Conservation (phyloP, 1,284 basidiomycete species). For the Coniferiporia sulphurascens region DNA sequence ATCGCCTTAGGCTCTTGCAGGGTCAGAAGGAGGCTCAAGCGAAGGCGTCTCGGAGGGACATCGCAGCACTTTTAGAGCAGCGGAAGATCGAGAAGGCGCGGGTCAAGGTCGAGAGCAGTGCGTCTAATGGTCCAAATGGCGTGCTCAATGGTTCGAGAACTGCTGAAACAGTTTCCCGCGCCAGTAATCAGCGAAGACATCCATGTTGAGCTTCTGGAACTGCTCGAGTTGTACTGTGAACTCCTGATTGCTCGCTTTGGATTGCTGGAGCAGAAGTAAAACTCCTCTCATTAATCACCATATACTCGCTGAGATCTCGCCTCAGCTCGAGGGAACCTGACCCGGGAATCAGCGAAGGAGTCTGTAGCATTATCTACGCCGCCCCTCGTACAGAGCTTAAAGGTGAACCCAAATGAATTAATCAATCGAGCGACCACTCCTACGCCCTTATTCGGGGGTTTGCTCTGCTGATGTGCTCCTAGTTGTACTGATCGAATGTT, state of each 20-base stretch:
- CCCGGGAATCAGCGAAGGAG: slow-evolving; percentile 70
- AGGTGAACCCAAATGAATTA: slow-evolving; percentile 40
- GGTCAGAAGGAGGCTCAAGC: slow-evolving; percentile 94
- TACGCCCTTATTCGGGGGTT: neutral
- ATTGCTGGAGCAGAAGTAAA: slow-evolving; percentile 80
- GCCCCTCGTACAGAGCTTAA: slow-evolving; percentile 88
- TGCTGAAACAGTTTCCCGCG: neutral
- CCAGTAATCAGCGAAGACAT: slow-evolving; percentile 84
- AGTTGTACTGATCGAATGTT: neutral
- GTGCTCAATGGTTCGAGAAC: neutral
- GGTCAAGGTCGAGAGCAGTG: slow-evolving; percentile 78
- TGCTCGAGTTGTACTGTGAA: slow-evolving; percentile 93
- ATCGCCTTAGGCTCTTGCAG: slow-evolving; percentile 84
- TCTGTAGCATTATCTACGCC: slow-evolving; percentile 81
- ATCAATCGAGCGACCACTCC: neutral
- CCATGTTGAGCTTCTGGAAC: slow-evolving; percentile 81
- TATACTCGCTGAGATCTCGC: neutral
- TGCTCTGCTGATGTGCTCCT: neutral
- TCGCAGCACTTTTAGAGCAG: slow-evolving; percentile 72
- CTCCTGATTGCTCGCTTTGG: slow-evolving; percentile 90
- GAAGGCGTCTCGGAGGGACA: slow-evolving; percentile 76
- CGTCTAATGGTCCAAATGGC: slow-evolving; percentile 26
- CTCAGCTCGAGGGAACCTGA: slow-evolving; percentile 77
- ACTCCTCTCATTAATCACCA: slow-evolving; percentile 16
- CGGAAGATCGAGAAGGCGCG: slow-evolving; percentile 80